Evolutionary conservation across 306 rosid species (phyloP).

Genomic region (Inga laurina): DNA sequence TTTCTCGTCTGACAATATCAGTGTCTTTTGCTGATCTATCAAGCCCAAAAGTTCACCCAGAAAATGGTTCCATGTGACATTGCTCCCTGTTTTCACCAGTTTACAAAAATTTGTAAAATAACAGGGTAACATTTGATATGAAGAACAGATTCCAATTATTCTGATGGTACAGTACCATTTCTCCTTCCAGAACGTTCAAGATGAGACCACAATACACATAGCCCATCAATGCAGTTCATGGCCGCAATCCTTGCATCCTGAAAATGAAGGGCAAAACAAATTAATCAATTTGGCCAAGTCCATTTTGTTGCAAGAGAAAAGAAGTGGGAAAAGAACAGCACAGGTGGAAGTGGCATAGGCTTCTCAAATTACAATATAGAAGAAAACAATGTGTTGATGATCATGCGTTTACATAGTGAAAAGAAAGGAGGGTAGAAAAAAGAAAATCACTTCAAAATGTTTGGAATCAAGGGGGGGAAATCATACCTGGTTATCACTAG

Average conservation of each 20-base stretch:
- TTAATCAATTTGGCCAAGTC: conserved; percentile 14
- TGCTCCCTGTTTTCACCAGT: conserved; percentile 58
- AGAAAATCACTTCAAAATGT: background rate
- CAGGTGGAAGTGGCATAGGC: background rate
- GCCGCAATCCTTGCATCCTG: conserved; percentile 75
- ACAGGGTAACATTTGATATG: conserved; percentile 2
- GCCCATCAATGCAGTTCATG: conserved; percentile 67
- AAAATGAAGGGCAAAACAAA: conserved; percentile 20
- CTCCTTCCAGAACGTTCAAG: conserved; percentile 69
- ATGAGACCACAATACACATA: conserved; percentile 58
- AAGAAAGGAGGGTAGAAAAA: conserved; percentile 17
- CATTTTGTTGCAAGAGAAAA: conserved; percentile 10
- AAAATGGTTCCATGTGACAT: conserved; percentile 62
- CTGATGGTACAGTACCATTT: conserved; percentile 62
- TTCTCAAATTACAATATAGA: background rate
- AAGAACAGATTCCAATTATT: conserved; percentile 16
- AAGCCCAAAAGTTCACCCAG: conserved; percentile 63
- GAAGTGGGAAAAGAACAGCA: conserved; percentile 15
- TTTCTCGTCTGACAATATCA: conserved; percentile 70
- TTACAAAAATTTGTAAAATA: conserved; percentile 17
- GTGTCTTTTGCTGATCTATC: conserved; percentile 73
- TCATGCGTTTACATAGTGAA: background rate
- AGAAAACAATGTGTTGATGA: conserved; percentile 8
- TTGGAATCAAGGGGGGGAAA: background rate
- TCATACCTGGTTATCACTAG: conserved; percentile 64